phyloP scores from a whole-genome alignment of 2,329 filamentous ascomycete species.

The Xylariaceae sp. region DNA sequence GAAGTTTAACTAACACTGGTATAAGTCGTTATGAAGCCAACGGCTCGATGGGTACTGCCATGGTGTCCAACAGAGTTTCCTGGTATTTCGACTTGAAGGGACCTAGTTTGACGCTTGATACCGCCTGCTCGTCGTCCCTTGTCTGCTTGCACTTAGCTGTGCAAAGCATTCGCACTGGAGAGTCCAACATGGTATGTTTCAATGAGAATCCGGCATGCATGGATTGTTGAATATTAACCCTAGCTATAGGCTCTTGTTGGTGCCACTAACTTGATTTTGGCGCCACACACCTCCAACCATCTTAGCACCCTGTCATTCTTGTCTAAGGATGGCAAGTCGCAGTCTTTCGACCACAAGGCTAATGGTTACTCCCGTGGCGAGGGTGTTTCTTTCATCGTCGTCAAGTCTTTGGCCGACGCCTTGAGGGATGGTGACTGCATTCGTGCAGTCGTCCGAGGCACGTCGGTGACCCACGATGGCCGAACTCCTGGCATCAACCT shows the following conservation, averaged over 20 bases:
- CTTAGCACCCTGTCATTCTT: slow-evolving; percentile 38
- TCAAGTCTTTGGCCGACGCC: slow-evolving; percentile 55
- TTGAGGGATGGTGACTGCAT: slow-evolving; percentile 52
- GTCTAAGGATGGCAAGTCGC: slow-evolving; percentile 37
- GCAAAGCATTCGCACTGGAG: slow-evolving; percentile 44
- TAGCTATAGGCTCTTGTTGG: slow-evolving; percentile 34
- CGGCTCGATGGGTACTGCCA: slow-evolving; percentile 40
- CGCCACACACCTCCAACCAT: slow-evolving; percentile 40
- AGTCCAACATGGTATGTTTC: slow-evolving; percentile 37
- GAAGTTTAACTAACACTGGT: slow-evolving; percentile 4
- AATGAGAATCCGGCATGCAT: not conserved
- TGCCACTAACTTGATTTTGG: slow-evolving; percentile 38
- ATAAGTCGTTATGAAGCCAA: slow-evolving; percentile 38
- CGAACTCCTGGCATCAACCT: slow-evolving; percentile 47
- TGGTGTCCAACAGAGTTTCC: slow-evolving; percentile 46
- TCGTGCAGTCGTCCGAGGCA: slow-evolving; percentile 47
- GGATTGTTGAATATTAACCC: slow-evolving; percentile 12
- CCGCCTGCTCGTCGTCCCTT: slow-evolving; percentile 49
- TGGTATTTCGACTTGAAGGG: slow-evolving; percentile 48
- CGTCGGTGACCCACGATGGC: slow-evolving; percentile 52
- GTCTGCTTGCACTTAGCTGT: slow-evolving; percentile 47
- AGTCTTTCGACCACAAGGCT: slow-evolving; percentile 38
- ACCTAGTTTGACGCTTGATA: slow-evolving; percentile 50
- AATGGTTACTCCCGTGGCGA: slow-evolving; percentile 53
- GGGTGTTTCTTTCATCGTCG: slow-evolving; percentile 51